These are phyloP conservation scores for Abrus precatorius DNA, from an alignment of 306 rosid genomes.

Conservation along the genomic window DNA sequence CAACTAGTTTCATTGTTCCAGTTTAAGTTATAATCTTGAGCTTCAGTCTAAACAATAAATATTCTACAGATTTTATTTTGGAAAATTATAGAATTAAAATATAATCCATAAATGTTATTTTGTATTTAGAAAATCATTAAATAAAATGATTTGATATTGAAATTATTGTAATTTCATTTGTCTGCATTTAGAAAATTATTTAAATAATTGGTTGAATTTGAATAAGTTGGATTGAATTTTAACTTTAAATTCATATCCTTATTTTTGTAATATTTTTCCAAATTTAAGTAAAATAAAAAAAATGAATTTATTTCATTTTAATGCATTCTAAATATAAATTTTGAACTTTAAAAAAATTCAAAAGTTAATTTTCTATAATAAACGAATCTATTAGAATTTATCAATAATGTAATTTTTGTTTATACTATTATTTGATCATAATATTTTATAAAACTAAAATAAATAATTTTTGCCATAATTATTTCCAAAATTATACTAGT, in stretches of 20 bases:
- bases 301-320: background rate
- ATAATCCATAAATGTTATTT: background rate
- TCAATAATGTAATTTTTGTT: too few relatives aligned
- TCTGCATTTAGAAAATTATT: background rate
- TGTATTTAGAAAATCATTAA: background rate
- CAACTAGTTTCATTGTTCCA: too few relatives aligned
- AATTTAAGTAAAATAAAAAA: background rate
- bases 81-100: background rate
- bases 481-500: too few relatives aligned
- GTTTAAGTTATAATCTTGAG: too few relatives aligned
- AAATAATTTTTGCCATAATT: too few relatives aligned
- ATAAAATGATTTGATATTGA: background rate
- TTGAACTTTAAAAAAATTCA: background rate
- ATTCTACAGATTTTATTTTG: background rate
- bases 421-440: too few relatives aligned
- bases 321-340: background rate
- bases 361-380: too few relatives aligned
- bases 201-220: background rate
- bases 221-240: too few relatives aligned
- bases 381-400: too few relatives aligned
- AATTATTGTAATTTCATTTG: background rate
- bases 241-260: background rate
- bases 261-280: background rate
- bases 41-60: too few relatives aligned
- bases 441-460: too few relatives aligned